These are phyloP conservation scores for Cornus kousa DNA, from an alignment of 148 eudicot species.

Conservation along the genomic window DNA sequence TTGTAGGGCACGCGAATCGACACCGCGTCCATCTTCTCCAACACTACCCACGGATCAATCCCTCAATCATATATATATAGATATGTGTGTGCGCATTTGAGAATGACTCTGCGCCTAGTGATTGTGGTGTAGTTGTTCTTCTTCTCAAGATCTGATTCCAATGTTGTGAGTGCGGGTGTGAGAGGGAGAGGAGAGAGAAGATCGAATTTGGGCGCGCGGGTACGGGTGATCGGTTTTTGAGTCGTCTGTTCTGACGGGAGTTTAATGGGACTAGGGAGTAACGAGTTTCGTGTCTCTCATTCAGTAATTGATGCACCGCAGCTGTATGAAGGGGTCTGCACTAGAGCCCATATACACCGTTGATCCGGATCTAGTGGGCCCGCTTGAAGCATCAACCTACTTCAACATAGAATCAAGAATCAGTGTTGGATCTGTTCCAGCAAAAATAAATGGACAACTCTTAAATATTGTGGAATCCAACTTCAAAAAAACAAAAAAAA, in stretches of 20 bases:
- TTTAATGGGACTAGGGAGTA: too few species aligned
- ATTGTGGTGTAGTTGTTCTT: too few species aligned
- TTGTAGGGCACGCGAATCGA: conserved; percentile 42
- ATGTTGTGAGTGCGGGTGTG: too few species aligned
- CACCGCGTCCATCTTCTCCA: conserved; percentile 23
- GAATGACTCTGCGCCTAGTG: too few species aligned
- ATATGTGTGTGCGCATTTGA: too few species aligned
- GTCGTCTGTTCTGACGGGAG: too few species aligned
- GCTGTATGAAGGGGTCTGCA: neutral
- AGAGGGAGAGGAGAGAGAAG: neutral
- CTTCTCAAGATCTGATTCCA: neutral
- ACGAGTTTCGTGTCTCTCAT: neutral
- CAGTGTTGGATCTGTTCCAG: too few species aligned
- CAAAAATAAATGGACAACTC: too few species aligned
- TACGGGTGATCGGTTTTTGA: neutral
- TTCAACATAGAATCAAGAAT: too few species aligned
- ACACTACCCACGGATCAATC: neutral
- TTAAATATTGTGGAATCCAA: too few species aligned
- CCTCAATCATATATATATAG: neutral
- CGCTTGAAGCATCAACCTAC: neutral
- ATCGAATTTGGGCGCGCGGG: neutral
- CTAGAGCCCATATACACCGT: neutral
- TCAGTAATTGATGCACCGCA: neutral
- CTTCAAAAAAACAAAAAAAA: too few species aligned
- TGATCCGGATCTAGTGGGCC: neutral